Base-by-base conservation (phyloP, 371 early-diverging fungal genomes). In the Nematocida ausubeli region DNA sequence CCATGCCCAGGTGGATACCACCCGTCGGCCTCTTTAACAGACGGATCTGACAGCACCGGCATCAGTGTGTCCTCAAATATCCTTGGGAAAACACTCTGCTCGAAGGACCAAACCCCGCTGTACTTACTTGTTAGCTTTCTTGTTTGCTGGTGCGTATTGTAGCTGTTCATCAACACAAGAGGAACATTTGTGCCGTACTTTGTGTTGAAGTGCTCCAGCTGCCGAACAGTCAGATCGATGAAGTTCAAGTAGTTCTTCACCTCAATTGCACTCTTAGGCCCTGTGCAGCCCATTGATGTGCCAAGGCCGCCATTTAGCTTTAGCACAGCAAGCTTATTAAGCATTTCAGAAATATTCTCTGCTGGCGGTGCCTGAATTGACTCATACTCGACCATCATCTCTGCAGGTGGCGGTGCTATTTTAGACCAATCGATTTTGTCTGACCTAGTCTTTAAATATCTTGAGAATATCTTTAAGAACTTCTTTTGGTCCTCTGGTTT, bases 1-100 rank as follows among this genome's bases (percentile, higher is more conserved):
- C 98, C 98, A 89, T 98, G 98, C 65, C 98, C 99, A 22, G 99
- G 99, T 28, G 99, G 99, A 85, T 97, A 98, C 90, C 90, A 90
- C 14, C 66, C 39, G 5, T 79, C 47, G 9, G 49, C 19, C 58
- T 44, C 51, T 24, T 30, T 12, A 19, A 66, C 87, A 30, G 82
- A 83, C 68, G 90, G 89, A 44, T 86, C 83, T 69, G 88, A 89
- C 47, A 93, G 89, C 24, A 92, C 86, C 22, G 96, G 96, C 37
- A 94, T 83, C 35, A 93, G 88, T 19, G 93, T 91, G 80, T 95
- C 95, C 85, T 92, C 91, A 73, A 89, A 90, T 83, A 98, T 91
- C 84, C 96, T 90, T 28, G 97, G 97, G 87, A 91, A 94, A 71
- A 92, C 89, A 68, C 91, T 90, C 88, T 98, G 99, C 88, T 95